Percentiles rank a stretch among this genome's conserved stretches.
phyloP scores from a whole-genome alignment of 257 asterid species.

The Rauvolfia tetraphylla region DNA sequence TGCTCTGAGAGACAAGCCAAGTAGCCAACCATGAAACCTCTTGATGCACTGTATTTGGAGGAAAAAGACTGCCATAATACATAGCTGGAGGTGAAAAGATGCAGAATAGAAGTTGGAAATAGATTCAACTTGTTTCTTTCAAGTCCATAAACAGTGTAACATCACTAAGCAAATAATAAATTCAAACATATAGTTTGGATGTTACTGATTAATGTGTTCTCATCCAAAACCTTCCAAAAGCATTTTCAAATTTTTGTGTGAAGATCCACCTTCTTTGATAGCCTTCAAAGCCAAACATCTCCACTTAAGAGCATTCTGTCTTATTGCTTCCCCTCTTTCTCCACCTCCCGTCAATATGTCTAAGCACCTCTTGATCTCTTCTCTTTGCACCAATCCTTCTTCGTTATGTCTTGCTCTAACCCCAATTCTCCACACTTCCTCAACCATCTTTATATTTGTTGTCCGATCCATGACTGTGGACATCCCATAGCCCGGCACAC shows the following conservation, averaged over 20 bases:
- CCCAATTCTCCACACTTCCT: conserved; percentile 63
- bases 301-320: conserved; percentile 40
- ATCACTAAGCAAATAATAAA: too few species aligned
- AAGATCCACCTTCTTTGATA: conserved; percentile 47
- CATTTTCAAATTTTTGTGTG: conserved; percentile 34
- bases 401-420: conserved; percentile 41
- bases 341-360: conserved; percentile 47
- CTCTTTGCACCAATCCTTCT: conserved; percentile 34
- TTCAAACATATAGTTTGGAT: not conserved
- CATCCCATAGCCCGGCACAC: conserved; percentile 45
- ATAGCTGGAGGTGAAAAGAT: too few species aligned
- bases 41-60: too few species aligned
- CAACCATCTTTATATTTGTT: conserved; percentile 52
- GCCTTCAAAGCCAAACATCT: conserved; percentile 41
- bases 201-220: not conserved
- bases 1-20: too few species aligned
- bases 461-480: conserved; percentile 47
- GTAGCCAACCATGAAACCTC: too few species aligned
- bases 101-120: too few species aligned
- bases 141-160: too few species aligned
- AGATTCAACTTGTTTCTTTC: too few species aligned
- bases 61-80: too few species aligned
- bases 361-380: conserved; percentile 40
- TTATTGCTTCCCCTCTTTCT: conserved; percentile 35
- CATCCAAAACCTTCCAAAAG: conserved; percentile 24